Evolutionary conservation across 176 grass and related monocot genomes (phyloP), one percentile per base, ranked within the genome.

Genomic region (Bothriochloa decipiens): DNA sequence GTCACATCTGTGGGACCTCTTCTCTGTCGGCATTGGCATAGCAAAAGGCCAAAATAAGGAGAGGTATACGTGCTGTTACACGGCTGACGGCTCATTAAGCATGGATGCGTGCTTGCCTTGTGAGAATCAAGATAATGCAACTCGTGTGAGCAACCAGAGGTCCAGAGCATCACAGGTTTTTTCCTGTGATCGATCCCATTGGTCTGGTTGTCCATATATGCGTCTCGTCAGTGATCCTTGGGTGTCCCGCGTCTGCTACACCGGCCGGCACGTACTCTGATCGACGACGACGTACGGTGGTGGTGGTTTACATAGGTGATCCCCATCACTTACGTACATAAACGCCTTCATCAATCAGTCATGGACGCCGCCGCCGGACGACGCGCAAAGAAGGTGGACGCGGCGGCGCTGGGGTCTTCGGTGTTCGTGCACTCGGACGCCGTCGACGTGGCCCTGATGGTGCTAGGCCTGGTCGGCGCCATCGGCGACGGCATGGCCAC

Each of bases 371-470:
- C 40, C 40, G 8, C 7, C 0, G 6, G 69, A 1, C n/a, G 41
- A 53, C 50, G 50, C 40, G 39, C n/a, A 15, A 72, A 43, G 69
- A 72, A 45, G 41, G 70, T 7, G 6, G 40, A 8, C n/a, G 67
- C 35, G 3, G 69, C 69, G n/a, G n/a, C 22, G 57, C 55, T 41
- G 70, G 40, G 70, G 40, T 46, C 41, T 0, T 46, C 70, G 23
- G 70, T 94, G 66, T 94, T 94, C 68, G 67, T 72, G 86, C 88
- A 94, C 70, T 88, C 88, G 35, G 88, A 94, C 41, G 37, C 76
- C 0, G 46, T 83, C 13, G 91, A 93, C 72, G 46, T 64, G 37
- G 11, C 63, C 17, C 46, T 93, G 36, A 93, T 93, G 91, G 57
- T 65, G 61, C 47, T 90, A 1, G 91, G 91, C 26, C 78, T 90